Evolutionary conservation across 2,329 filamentous ascomycete genomes (phyloP).

Genomic region (Coniochaeta sp.): DNA sequence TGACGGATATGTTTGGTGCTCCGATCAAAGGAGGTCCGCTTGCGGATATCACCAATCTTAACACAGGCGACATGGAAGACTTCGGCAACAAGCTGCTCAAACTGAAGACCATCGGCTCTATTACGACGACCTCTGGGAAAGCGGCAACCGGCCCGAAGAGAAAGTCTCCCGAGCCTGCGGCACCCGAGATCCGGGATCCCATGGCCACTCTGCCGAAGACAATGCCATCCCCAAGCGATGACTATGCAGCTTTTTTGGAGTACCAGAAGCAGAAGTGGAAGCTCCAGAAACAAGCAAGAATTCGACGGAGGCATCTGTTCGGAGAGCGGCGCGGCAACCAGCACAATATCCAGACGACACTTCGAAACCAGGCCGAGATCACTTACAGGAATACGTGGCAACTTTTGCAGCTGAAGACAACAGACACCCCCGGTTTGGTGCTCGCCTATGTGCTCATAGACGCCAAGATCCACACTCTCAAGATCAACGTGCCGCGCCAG

Average conservation of each 20-base stretch:
- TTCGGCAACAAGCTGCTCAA: conserved; percentile 64
- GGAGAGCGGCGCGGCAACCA: conserved; percentile 70
- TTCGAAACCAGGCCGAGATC: conserved; percentile 86
- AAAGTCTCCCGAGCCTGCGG: conserved; percentile 61
- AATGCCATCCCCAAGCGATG: conserved; percentile 78
- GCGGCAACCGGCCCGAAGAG: conserved; percentile 54
- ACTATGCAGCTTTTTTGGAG: conserved; percentile 81
- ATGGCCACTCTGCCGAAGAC: conserved; percentile 73
- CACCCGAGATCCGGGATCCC: conserved; percentile 61
- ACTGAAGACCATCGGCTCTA: conserved; percentile 49
- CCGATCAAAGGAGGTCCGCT: conserved; percentile 53
- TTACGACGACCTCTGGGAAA: conserved; percentile 49
- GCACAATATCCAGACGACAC: conserved; percentile 61
- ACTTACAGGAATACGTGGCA: conserved; percentile 95
- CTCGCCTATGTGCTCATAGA: conserved; percentile 88
- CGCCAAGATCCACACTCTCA: conserved; percentile 80
- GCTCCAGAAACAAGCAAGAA: conserved; percentile 84
- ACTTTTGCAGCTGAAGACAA: conserved; percentile 76
- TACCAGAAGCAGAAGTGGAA: conserved; percentile 99
- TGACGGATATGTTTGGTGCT: conserved; percentile 75
- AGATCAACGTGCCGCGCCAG: conserved; percentile 80
- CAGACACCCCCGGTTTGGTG: conserved; percentile 79
- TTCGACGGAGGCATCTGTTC: conserved; percentile 82
- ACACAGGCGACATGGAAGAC: conserved; percentile 65
- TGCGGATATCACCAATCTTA: conserved; percentile 64